phyloP scores from a whole-genome alignment of 2,329 filamentous ascomycete genomes.

The Metarhizium sp. region DNA sequence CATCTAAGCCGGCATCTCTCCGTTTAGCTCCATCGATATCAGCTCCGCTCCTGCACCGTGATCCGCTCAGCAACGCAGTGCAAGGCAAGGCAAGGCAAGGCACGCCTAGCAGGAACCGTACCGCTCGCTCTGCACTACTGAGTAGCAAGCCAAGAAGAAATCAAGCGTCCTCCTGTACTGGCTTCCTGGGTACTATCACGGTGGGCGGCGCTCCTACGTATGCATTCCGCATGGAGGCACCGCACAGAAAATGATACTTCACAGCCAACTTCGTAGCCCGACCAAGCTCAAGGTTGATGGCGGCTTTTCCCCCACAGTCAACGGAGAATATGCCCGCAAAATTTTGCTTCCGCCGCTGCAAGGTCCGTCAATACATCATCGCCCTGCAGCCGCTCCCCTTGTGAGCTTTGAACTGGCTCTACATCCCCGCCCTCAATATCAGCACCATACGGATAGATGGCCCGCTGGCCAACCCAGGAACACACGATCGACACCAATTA shows the following conservation, averaged over 20 bases:
- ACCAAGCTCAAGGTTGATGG: no score
- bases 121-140: neutral
- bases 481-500: neutral
- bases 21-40: neutral
- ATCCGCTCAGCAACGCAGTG: neutral
- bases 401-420: neutral
- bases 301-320: neutral
- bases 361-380: neutral
- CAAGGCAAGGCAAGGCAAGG: no score
- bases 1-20: neutral
- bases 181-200: neutral
- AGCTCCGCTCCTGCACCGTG: neutral
- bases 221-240: neutral
- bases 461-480: neutral
- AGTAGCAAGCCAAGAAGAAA: neutral
- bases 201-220: neutral
- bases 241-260: neutral
- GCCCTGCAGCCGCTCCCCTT: neutral
- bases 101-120: neutral
- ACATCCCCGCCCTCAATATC: neutral
- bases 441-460: neutral
- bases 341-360: neutral
- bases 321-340: neutral
- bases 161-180: neutral
- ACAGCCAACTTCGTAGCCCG: neutral